Evolutionary conservation across 129 eudicot species (phyloP), one percentile per base, ranked within the genome.

Genomic region (Tagetes erecta): DNA sequence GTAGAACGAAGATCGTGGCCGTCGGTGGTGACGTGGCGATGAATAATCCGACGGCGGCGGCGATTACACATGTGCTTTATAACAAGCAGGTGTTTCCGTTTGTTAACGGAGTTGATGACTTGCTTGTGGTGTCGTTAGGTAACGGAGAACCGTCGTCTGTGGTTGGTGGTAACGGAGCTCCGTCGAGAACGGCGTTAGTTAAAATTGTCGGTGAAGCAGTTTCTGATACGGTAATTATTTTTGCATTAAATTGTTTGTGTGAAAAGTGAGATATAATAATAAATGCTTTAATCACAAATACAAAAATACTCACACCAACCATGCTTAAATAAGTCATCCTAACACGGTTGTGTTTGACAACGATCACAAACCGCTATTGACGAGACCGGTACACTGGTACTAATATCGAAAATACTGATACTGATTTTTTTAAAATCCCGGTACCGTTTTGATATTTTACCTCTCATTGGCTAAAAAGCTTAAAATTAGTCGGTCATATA

Each of bases 31-130:
- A 83, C 30, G 51, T 89, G 6, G 92, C 84, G 3, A 92, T 92
- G 96, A 89, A 85, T 52, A 92, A 92, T 70, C 96, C 98, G 2
- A 80, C 98, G 57, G 91, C 96, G 0, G 88, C 86, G 12, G 98
- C 98, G 8, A 88, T 92, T 30, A 89, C 96, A 1, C 98, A 92
- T 53, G 88, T 89, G 35, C 83, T 89, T 0, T 86, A 89, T 3
- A 92, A 92, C 38, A 92, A 92, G 75, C 89, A 82, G 42, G 98
- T 89, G 77, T 92, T 92, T 64, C 98, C 98, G 31, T 79, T 88
- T 35, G 86, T 90, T 67, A 85, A 82, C 67, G 87, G 90, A 2
- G 91, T 89, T 3, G 95, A 89, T 8, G 95, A 89, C 68, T 57
- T 92, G 79, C 46, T 92, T 40, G 94, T 92, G 7, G 81, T 92